Percentiles rank a stretch among this genome's conserved stretches.
These are phyloP conservation scores for Rhododendron vialii DNA, from an alignment of 148 eudicot genomes.

Conservation along the genomic window DNA sequence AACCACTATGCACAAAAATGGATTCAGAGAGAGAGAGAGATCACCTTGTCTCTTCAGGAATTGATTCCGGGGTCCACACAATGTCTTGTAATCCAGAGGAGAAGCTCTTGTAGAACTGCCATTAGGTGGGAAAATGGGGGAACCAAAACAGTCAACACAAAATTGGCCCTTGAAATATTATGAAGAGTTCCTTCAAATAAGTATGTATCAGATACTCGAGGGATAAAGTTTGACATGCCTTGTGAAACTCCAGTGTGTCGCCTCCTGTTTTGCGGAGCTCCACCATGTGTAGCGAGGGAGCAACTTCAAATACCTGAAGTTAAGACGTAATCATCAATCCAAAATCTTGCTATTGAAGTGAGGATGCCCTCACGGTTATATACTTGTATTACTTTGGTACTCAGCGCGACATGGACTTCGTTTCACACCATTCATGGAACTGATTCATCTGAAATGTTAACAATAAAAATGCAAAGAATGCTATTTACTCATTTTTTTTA, in stretches of 20 bases:
- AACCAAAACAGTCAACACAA: neutral
- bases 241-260: constrained; percentile 86
- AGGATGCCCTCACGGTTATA: neutral
- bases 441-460: neutral
- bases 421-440: neutral
- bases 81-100: constrained; percentile 71
- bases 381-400: neutral
- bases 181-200: neutral
- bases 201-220: neutral
- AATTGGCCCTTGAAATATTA: neutral
- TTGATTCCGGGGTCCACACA: constrained; percentile 51
- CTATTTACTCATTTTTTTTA: no score
- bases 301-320: constrained; percentile 78
- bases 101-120: constrained; percentile 82
- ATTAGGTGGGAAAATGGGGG: neutral
- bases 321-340: neutral
- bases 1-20: neutral
- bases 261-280: constrained; percentile 87
- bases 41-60: constrained; percentile 24
- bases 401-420: neutral
- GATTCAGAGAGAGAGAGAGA: neutral
- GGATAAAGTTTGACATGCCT: constrained; percentile 27
- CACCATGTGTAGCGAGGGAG: constrained; percentile 88
- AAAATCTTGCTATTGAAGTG: neutral
- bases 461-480: neutral